Evolutionary conservation across 228 moss, liverwort and hornwort genomes (phyloP).

Genomic region (Sphagnum fallax): DNA sequence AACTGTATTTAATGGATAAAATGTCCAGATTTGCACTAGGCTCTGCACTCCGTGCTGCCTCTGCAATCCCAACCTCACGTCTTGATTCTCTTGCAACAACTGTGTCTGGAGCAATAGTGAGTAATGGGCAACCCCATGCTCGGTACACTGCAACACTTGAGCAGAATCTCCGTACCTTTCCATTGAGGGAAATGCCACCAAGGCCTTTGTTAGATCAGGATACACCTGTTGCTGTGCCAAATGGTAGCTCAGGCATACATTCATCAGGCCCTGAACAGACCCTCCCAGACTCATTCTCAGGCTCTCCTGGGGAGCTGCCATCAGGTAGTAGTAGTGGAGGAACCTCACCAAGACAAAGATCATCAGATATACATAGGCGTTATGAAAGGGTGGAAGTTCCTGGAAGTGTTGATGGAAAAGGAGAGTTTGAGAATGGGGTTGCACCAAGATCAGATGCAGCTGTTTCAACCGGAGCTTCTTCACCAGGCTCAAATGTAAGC

Average conservation of each 20-base stretch:
- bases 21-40: slow-evolving; percentile 71
- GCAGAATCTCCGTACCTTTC: slow-evolving; percentile 21
- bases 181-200: slow-evolving; percentile 38
- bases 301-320: slow-evolving; percentile 31
- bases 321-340: slow-evolving; percentile 12
- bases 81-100: slow-evolving; percentile 59
- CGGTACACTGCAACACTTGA: slow-evolving; percentile 18
- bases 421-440: slow-evolving; percentile 68
- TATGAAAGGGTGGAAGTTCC: slow-evolving; percentile 52
- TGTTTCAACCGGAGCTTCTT: slow-evolving; percentile 36
- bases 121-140: slow-evolving; percentile 29
- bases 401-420: slow-evolving; percentile 44
- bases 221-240: slow-evolving; percentile 28
- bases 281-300: slow-evolving; percentile 42
- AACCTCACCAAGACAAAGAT: slow-evolving; percentile 68
- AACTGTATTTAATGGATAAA: not conserved
- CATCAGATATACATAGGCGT: slow-evolving; percentile 53
- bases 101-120: slow-evolving; percentile 13
- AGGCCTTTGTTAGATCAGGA: slow-evolving; percentile 55
- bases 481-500: slow-evolving; percentile 61
- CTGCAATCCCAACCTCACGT: slow-evolving; percentile 45
- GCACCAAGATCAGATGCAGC: slow-evolving; percentile 45
- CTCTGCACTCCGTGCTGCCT: slow-evolving; percentile 27
- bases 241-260: slow-evolving; percentile 28
- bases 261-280: slow-evolving; percentile 26